Conservation (phyloP, 495 filamentous ascomycete species). For the Penicillium longicatenatum region DNA sequence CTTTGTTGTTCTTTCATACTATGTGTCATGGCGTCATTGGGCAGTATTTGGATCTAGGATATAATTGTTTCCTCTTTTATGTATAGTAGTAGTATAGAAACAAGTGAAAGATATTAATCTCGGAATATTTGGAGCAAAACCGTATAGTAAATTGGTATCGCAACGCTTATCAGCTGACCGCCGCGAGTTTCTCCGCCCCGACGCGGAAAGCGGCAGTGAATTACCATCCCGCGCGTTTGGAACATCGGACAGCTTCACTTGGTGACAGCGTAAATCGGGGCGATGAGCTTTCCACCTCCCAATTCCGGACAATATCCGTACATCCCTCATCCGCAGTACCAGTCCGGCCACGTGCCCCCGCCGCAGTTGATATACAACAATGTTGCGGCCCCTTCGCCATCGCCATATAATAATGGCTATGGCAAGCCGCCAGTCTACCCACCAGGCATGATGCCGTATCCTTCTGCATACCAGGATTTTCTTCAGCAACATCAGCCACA, state of each 20-base stretch:
- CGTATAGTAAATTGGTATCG: background rate
- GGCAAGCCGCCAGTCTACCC: slow-evolving; percentile 41
- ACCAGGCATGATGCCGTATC: slow-evolving; percentile 42
- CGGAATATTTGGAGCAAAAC: background rate
- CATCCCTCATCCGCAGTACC: slow-evolving; percentile 39
- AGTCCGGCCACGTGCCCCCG: slow-evolving; percentile 35
- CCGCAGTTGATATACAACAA: slow-evolving; percentile 47
- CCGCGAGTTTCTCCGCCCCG: slow-evolving; percentile 43
- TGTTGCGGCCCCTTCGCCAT: slow-evolving; percentile 31
- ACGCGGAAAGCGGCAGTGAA: slow-evolving; percentile 18
- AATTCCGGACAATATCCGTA: slow-evolving; percentile 46
- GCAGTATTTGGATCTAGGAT: background rate
- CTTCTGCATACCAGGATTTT: slow-evolving; percentile 34
- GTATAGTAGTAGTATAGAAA: background rate
- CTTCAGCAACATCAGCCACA: slow-evolving; percentile 19
- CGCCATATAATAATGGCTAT: slow-evolving; percentile 40
- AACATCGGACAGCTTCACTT: slow-evolving; percentile 22
- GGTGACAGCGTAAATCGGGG: slow-evolving; percentile 33
- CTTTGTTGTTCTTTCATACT: background rate
- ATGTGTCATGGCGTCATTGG: background rate
- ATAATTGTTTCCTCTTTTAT: background rate
- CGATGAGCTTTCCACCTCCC: slow-evolving; percentile 53
- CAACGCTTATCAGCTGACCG: slow-evolving; percentile 28
- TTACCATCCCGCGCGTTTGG: slow-evolving; percentile 13
- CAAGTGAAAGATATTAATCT: background rate